Percentiles rank a stretch among this genome's conserved stretches.
phyloP scores from a whole-genome alignment of 805 yeast genomes.

The Suhomyces prunicola region DNA sequence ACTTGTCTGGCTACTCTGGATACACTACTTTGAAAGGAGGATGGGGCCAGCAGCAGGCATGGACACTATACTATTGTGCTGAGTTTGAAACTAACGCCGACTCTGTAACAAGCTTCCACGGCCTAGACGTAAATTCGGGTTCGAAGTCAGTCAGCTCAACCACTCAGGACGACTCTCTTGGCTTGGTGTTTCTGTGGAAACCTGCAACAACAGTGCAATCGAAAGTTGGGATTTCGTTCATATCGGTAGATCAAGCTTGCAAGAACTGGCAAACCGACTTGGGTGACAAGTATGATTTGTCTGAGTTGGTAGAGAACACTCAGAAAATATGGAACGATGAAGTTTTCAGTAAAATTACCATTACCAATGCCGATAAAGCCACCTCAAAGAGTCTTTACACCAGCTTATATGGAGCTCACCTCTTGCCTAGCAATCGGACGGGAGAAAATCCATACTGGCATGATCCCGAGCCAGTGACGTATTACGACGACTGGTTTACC shows the following conservation, averaged over 20 bases:
- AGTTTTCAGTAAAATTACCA: slow-evolving; percentile 22
- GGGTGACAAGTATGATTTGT: slow-evolving; percentile 11
- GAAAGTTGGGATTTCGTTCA: slow-evolving; percentile 28
- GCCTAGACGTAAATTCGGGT: neutral
- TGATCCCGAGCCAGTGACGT: slow-evolving; percentile 7
- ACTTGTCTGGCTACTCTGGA: slow-evolving; percentile 21
- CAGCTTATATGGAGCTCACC: slow-evolving; percentile 27
- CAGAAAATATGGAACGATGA: slow-evolving; percentile 18
- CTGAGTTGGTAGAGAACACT: slow-evolving; percentile 11
- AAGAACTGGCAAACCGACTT: slow-evolving; percentile 18
- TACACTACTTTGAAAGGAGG: slow-evolving; percentile 25
- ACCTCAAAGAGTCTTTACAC: slow-evolving; percentile 16
- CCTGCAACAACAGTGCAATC: slow-evolving; percentile 6
- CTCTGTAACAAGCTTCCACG: slow-evolving; percentile 12
- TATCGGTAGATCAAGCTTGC: slow-evolving; percentile 27
- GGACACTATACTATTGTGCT: slow-evolving; percentile 29
- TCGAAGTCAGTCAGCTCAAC: slow-evolving; percentile 3
- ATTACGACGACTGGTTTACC: slow-evolving; percentile 37
- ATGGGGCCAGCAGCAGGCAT: slow-evolving; percentile 27
- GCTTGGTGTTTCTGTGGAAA: slow-evolving; percentile 22
- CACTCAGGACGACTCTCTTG: slow-evolving; percentile 16
- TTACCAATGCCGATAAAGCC: slow-evolving; percentile 11
- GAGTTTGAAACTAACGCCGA: slow-evolving; percentile 20
- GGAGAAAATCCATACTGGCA: slow-evolving; percentile 31
- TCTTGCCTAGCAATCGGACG: slow-evolving; percentile 30